Percentiles rank a stretch among this genome's conserved stretches.
Evolutionary conservation across 768 basidiomycete species (phyloP).

Genomic region (Podaxis sp.): DNA sequence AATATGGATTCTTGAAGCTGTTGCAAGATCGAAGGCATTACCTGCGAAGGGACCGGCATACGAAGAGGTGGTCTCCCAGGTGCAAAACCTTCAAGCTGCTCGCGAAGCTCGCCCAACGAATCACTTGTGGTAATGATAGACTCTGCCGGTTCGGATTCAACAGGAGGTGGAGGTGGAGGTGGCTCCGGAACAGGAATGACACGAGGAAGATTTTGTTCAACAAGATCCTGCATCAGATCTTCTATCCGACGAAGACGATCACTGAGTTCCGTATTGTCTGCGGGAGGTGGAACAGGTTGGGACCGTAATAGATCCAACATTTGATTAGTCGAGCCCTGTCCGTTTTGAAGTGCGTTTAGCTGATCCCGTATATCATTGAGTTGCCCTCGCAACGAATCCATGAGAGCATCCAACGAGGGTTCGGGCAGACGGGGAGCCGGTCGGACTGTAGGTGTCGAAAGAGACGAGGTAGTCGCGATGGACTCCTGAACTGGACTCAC

Average conservation of each 20-base stretch:
- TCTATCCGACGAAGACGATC: conserved; percentile 44
- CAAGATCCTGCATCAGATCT: conserved; percentile 35
- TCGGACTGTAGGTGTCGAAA: conserved; percentile 31
- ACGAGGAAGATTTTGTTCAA: conserved; percentile 29
- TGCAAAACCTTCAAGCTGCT: conserved; percentile 19
- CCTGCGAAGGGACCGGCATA: conserved; percentile 41
- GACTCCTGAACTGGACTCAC: conserved; percentile 2
- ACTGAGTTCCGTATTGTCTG: conserved; percentile 35
- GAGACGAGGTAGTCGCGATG: conserved; percentile 10
- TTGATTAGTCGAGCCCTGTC: conserved; percentile 55
- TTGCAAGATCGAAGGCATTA: conserved; percentile 52
- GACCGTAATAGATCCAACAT: conserved; percentile 60
- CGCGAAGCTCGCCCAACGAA: conserved; percentile 25
- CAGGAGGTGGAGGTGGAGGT: conserved; percentile 18
- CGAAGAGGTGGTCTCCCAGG: conserved; percentile 17
- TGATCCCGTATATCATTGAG: conserved; percentile 44
- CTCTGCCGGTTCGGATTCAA: conserved; percentile 15
- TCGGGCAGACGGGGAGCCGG: conserved; percentile 29
- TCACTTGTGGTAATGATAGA: conserved; percentile 26
- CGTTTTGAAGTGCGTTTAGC: conserved; percentile 54
- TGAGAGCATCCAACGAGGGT: conserved; percentile 28
- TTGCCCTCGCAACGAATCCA: conserved; percentile 44
- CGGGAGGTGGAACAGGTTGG: conserved; percentile 31
- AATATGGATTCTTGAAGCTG: conserved; percentile 58
- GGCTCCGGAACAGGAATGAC: conserved; percentile 11